Conservation (phyloP, 225 moss, liverwort and hornwort genomes). For the Antitrichia curtipendula region DNA sequence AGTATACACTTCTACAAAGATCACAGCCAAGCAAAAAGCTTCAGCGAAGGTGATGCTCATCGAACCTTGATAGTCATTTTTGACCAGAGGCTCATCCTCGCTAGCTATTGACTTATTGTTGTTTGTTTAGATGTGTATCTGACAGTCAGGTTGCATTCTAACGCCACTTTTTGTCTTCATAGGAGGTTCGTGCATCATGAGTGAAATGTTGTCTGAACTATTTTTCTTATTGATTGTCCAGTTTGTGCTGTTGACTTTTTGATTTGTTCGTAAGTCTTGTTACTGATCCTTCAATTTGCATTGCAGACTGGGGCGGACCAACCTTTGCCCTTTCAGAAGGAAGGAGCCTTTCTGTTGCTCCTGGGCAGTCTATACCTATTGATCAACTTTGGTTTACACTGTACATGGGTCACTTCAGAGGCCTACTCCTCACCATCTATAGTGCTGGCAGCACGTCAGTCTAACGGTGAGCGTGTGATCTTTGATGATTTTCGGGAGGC, state of each 20-base stretch:
- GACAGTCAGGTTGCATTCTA: not conserved
- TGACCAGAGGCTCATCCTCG: not conserved
- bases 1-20: slow-evolving; percentile 39
- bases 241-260: not conserved
- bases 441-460: slow-evolving; percentile 91
- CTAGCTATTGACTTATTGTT: not conserved
- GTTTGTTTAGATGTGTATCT: not conserved
- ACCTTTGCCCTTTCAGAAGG: slow-evolving; percentile 75
- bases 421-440: slow-evolving; percentile 99
- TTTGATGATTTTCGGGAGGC: slow-evolving; percentile 99
- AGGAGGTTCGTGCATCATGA: not conserved
- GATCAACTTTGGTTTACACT: slow-evolving; percentile 73
- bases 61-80: not conserved
- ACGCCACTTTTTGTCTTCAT: not conserved
- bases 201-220: not conserved
- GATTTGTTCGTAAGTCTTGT: not conserved
- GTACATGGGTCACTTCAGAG: slow-evolving; percentile 99
- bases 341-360: slow-evolving; percentile 58
- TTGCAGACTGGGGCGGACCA: slow-evolving; percentile 83
- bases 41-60: slow-evolving; percentile 67
- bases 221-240: not conserved
- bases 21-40: slow-evolving; percentile 61
- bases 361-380: slow-evolving; percentile 73
- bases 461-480: slow-evolving; percentile 91
- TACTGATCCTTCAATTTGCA: slow-evolving; percentile 2